These are phyloP conservation scores for Apophysomyces sp. DNA, from an alignment of 371 early-diverging fungal genomes.

Conservation along the genomic window DNA sequence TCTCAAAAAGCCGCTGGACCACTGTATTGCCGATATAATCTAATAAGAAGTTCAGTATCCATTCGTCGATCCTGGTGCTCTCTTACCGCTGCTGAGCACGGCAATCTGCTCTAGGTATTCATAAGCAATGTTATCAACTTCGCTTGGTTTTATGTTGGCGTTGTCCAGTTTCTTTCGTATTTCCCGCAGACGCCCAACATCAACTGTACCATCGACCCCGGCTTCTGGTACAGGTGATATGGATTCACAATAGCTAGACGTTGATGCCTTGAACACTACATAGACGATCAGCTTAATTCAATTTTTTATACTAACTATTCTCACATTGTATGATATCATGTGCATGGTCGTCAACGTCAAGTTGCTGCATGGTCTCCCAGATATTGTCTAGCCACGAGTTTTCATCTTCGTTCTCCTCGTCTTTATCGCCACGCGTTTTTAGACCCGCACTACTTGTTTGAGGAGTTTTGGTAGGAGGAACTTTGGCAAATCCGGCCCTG, in stretches of 20 bases:
- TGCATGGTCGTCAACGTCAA: conserved; percentile 16
- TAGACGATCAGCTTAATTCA: no score
- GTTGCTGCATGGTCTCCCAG: conserved; percentile 27
- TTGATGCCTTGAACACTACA: conserved; percentile 9
- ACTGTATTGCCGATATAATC: conserved; percentile 74
- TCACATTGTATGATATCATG: conserved; percentile 18
- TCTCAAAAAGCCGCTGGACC: conserved; percentile 83
- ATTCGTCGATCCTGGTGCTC: background rate
- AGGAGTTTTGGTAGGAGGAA: conserved; percentile 50
- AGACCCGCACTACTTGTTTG: conserved; percentile 4
- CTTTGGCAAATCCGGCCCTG: conserved; percentile 92
- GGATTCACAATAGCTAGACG: conserved; percentile 52
- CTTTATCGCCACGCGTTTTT: conserved; percentile 10
- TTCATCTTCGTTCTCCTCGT: conserved; percentile 13
- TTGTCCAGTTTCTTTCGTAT: conserved; percentile 87
- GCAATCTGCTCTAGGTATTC: conserved; percentile 75
- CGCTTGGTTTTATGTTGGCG: conserved; percentile 49
- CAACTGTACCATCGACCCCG: conserved; percentile 62
- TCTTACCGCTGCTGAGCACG: conserved; percentile 85
- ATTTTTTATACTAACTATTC: no score
- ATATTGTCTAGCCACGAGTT: conserved; percentile 32
- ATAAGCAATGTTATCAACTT: conserved; percentile 63
- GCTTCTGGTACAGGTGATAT: conserved; percentile 78
- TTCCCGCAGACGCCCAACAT: conserved; percentile 84
- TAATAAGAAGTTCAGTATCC: background rate